phyloP scores from a whole-genome alignment of 2,329 filamentous ascomycete genomes.

The Penicillium aurantiogriseum region DNA sequence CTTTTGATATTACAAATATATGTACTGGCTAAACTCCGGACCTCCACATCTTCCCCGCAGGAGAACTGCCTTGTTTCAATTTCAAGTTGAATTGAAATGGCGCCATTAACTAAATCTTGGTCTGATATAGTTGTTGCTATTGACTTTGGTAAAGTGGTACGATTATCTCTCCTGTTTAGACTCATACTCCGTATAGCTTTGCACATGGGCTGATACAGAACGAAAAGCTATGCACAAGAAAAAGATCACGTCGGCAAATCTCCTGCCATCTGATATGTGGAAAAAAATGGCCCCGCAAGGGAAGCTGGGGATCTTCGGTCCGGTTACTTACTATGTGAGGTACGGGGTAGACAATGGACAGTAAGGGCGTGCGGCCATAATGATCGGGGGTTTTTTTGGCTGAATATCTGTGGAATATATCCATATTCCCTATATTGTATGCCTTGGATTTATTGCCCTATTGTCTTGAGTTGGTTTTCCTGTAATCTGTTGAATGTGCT shows the following conservation, averaged over 20 bases:
- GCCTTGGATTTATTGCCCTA: too few relatives aligned
- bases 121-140: neutral
- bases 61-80: neutral
- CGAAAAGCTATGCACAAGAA: neutral
- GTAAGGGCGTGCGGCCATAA: neutral
- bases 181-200: neutral
- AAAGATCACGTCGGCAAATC: neutral
- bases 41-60: slow-evolving; percentile 16
- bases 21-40: slow-evolving; percentile 17
- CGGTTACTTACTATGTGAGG: slow-evolving; percentile 8
- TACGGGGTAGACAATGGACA: neutral
- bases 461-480: neutral
- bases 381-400: neutral
- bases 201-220: neutral
- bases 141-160: neutral
- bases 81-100: neutral
- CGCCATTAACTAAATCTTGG: neutral
- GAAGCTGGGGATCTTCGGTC: slow-evolving; percentile 18
- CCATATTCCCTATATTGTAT: too few relatives aligned
- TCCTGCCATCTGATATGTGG: slow-evolving; percentile 19
- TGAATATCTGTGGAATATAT: neutral
- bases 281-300: slow-evolving; percentile 20
- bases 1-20: neutral
- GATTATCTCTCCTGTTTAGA: neutral
- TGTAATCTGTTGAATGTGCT: neutral